Base-by-base conservation (phyloP, 2,329 filamentous ascomycete genomes). In the Talaromyces amestolkiae region DNA sequence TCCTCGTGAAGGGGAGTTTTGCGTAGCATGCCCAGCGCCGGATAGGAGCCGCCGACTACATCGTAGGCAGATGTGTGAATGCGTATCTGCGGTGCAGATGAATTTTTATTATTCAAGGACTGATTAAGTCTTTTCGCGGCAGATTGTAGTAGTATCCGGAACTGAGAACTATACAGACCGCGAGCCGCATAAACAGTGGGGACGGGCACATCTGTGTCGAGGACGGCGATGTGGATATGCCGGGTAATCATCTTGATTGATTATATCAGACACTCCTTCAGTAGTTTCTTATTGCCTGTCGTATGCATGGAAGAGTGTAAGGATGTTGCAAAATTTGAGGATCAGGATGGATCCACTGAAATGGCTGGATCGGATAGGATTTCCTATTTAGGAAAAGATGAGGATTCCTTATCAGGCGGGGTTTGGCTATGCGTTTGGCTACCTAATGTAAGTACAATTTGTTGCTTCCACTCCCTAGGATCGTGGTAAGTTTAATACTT, bases 121-220 rank as follows among this genome's bases (percentile, higher is more conserved):
- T 69, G 35, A 24, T 73, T 72, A 11, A 77, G 59, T 6, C 75
- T 72, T 9, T 65, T 54, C 1, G 76, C 72, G 1, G 77, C 76
- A 39, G 70, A 61, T 65, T 73, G 70, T 2, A 78, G 73, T 1
- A 78, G 70, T 3, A 58, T 59, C 2, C 73, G 71, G 66, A 78
- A 78, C 43, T 75, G 75, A 3, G 76, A 73, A 58, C 75, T 77
- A 68, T 76, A 78, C 47, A 77, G 69, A 58, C 76, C 76, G 6
- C 73, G 75, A 17, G 70, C 61, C 19, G 66, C 65, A 65, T 77
- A 77, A 63, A 78, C 71, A 31, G 69, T 61, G 11, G 70, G 72
- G 15, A 75, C 74, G 22, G 76, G 76, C 22, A 76, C 64, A 68
- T 81, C 71, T 67, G 74, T 65, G 71, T 81, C 73, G 58, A 79